These are phyloP conservation scores for Fusarium redolens DNA, from an alignment of 2,329 filamentous ascomycete species.

Conservation along the genomic window DNA sequence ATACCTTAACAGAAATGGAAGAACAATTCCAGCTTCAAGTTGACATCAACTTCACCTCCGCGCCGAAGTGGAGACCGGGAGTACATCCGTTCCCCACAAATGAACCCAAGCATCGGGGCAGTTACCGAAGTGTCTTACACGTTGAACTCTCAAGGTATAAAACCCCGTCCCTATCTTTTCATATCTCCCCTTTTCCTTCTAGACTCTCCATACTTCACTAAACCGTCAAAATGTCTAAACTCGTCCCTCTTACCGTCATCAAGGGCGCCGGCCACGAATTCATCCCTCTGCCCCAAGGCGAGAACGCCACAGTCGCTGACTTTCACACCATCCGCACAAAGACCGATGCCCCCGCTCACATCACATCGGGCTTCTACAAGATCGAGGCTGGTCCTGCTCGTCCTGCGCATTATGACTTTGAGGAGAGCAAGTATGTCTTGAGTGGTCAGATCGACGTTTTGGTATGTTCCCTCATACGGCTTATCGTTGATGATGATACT, in stretches of 20 bases:
- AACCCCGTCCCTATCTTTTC: background rate
- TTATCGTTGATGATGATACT: background rate
- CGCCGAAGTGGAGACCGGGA: conserved; percentile 15
- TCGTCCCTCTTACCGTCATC: conserved; percentile 41
- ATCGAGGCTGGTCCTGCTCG: conserved; percentile 36
- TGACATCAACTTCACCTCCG: background rate
- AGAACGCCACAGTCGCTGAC: conserved; percentile 41
- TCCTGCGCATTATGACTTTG: conserved; percentile 39
- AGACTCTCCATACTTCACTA: background rate
- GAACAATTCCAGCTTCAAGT: fast-evolving
- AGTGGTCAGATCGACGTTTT: conserved; percentile 41
- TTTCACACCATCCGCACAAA: conserved; percentile 43
- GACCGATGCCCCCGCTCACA: conserved; percentile 39
- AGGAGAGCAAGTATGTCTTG: conserved; percentile 43
- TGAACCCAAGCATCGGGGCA: conserved; percentile 19
- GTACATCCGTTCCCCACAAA: conserved; percentile 22
- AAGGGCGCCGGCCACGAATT: conserved; percentile 42
- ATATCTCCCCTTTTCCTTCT: fast-evolving
- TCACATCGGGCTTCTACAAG: conserved; percentile 44
- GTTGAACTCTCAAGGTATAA: conserved; percentile 3
- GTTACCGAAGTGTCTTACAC: conserved; percentile 16
- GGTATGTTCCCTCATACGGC: background rate
- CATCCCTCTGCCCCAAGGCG: conserved; percentile 40
- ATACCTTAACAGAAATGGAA: background rate
- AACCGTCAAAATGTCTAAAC: conserved; percentile 36